Conservation (phyloP, 2,329 filamentous ascomycete genomes). For the Fusarium nanum region DNA sequence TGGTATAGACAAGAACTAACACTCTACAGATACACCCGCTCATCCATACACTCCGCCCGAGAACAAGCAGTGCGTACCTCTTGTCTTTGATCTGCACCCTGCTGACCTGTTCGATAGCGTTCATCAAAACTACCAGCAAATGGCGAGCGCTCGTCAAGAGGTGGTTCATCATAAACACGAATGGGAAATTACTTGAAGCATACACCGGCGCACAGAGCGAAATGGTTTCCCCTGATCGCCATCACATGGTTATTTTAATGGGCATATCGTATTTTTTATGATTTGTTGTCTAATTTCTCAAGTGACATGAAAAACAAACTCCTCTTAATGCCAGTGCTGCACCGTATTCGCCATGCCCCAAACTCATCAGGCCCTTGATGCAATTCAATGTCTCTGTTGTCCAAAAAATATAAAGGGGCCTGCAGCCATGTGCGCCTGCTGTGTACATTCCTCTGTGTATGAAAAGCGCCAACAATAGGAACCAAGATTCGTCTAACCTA, state of each 20-base stretch:
- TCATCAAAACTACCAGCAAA: conserved; percentile 30
- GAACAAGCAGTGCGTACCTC: conserved; percentile 45
- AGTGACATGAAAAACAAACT: conserved; percentile 34
- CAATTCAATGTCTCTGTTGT: conserved; percentile 20
- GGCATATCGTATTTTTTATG: conserved; percentile 34
- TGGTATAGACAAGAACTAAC: conserved; percentile 2
- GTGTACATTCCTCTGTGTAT: conserved; percentile 29
- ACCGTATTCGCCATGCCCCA: conserved; percentile 28
- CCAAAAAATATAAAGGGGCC: conserved; percentile 23
- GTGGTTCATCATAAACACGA: conserved; percentile 10
- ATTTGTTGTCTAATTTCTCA: conserved; percentile 38
- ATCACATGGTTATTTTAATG: conserved; percentile 7
- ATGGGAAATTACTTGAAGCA: conserved; percentile 1
- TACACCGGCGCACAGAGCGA: conserved; percentile 27
- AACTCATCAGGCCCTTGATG: conserved; percentile 19
- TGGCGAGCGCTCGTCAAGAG: conserved; percentile 27
- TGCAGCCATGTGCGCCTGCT: conserved; percentile 34
- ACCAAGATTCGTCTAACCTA: conserved; percentile 51
- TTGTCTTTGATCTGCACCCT: neutral
- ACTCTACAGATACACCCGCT: conserved; percentile 53
- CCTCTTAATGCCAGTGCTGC: conserved; percentile 31
- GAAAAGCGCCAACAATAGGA: conserved; percentile 33
- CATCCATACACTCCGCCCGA: conserved; percentile 55
- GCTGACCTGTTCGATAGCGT: conserved; percentile 21
- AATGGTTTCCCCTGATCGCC: neutral